Percentiles rank a stretch among this genome's conserved stretches.
These are phyloP conservation scores for Hortiboletus flavorubellus DNA, from an alignment of 768 basidiomycete species.

Conservation along the genomic window DNA sequence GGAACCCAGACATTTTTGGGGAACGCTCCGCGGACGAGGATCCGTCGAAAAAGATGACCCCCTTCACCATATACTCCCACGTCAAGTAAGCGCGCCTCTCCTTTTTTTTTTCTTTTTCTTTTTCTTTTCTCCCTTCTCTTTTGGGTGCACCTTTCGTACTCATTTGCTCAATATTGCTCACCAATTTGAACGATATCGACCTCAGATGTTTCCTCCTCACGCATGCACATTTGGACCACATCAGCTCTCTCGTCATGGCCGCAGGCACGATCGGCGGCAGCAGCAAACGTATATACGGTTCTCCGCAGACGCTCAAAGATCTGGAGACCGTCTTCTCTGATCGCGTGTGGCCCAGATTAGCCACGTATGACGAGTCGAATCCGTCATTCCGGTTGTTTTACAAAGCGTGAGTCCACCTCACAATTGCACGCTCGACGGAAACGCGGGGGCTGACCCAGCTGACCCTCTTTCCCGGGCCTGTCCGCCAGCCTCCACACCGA, in stretches of 20 bases:
- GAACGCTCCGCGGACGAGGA: conserved; percentile 10
- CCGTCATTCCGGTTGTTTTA: conserved; percentile 60
- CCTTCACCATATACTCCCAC: conserved; percentile 28
- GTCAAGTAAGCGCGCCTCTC: conserved; percentile 27
- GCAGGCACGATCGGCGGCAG: conserved; percentile 71
- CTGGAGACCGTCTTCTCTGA: conserved; percentile 73
- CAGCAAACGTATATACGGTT: conserved; percentile 61
- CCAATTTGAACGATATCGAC: not conserved
- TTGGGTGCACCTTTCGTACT: too few relatives aligned
- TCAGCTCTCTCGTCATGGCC: conserved; percentile 75
- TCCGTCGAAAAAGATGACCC: conserved; percentile 16
- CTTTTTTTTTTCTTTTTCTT: not conserved
- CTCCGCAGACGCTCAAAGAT: conserved; percentile 59
- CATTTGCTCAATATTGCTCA: not conserved
- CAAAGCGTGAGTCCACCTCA: conserved; percentile 49
- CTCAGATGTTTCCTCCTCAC: conserved; percentile 78
- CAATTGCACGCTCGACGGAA: not conserved
- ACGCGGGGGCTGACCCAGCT: conserved; percentile 11
- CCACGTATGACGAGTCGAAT: conserved; percentile 65
- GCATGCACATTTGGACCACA: conserved; percentile 91
- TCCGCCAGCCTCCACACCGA: conserved; percentile 46
- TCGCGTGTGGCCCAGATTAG: conserved; percentile 83
- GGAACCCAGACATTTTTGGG: conserved; percentile 55
- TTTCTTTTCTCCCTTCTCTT: too few relatives aligned
- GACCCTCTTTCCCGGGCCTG: not conserved